Evolutionary conservation across 1,284 basidiomycete genomes (phyloP), one percentile per base, ranked within the genome.

Genomic region (Cystobasidium pallidum): DNA sequence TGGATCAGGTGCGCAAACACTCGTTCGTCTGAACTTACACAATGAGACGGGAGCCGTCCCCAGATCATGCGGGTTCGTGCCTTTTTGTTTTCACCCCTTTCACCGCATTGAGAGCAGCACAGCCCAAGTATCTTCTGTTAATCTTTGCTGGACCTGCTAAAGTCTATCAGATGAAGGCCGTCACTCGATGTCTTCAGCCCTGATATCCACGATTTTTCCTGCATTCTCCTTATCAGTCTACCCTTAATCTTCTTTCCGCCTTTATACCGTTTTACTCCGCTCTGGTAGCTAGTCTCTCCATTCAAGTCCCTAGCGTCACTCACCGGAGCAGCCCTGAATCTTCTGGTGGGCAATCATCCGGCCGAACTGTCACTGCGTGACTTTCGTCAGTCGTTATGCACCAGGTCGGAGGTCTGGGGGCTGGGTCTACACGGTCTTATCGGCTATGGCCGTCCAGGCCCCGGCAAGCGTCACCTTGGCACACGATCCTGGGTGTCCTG

Each of bases 71-170:
- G 49, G 21, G 4, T 26, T 24, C 49, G 10, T 51, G 21, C 49
- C n/a, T 24, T 24, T 51, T 28, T 15, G 6, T 3, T 10, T n/a
- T n/a, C 49, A 51, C 11, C 49, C 49, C 49, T 51, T 51, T 51
- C 49, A 51, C 49, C 49, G 49, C 49, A 26, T 51, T 7, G 49
- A 51, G 6, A 51, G 21, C 24, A 51, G 49, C 49, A 51, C 24
- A 51, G 49, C 49, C 49, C 17, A 24, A 10, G 7, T n/a, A n/a
- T 3, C 21, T 24, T 51, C 49, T 51, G 49, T 51, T 7, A 24
- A 24, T 7, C 21, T 26, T 17, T 3, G 7, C 4, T 7, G 8
- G 17, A 24, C 10, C 24, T 3, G n/a, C 49, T n/a, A n/a, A n/a
- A n/a, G n/a, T n/a, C n/a, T n/a, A n/a, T 39, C 7, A 39, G 36